Conservation (phyloP, 1,284 basidiomycete species). For the Microbotryum silenes-acaulis region DNA sequence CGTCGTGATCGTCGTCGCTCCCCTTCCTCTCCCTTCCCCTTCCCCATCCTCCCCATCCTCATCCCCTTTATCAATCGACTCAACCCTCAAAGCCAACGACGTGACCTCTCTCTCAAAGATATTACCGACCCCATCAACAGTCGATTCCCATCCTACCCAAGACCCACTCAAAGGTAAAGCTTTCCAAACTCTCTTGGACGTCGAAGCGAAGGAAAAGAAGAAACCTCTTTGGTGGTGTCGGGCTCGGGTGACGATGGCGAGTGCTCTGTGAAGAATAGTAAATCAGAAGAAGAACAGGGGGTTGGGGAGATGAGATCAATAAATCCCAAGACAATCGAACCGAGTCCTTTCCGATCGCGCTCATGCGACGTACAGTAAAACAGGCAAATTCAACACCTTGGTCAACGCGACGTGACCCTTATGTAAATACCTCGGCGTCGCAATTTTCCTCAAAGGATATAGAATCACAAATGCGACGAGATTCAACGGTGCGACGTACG, state of each 20-base stretch:
- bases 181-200: not conserved
- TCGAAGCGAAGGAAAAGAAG: not conserved
- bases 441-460: conserved; percentile 15
- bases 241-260: conserved; percentile 9
- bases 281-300: conserved; percentile 4
- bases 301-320: not conserved
- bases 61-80: conserved; percentile 1
- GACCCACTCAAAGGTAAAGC: conserved; percentile 2
- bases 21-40: not conserved
- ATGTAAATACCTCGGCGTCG: conserved; percentile 26
- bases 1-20: not conserved
- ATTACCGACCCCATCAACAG: conserved; percentile 7
- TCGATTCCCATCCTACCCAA: conserved; percentile 8
- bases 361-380: conserved; percentile 7
- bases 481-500: conserved; percentile 30
- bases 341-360: not conserved
- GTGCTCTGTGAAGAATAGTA: conserved; percentile 9
- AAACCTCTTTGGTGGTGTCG: not conserved
- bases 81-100: not conserved
- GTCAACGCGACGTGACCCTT: conserved; percentile 29
- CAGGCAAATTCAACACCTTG: conserved; percentile 21
- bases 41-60: not conserved
- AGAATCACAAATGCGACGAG: conserved; percentile 28
- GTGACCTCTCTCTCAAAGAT: conserved; percentile 18
- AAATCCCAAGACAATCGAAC: not conserved